A percentile compares a stretch with the other conserved stretches of the same genome.
These are phyloP conservation scores for Astrothelium subdiscretum DNA, from an alignment of 495 filamentous ascomycete species.

Conservation along the genomic window DNA sequence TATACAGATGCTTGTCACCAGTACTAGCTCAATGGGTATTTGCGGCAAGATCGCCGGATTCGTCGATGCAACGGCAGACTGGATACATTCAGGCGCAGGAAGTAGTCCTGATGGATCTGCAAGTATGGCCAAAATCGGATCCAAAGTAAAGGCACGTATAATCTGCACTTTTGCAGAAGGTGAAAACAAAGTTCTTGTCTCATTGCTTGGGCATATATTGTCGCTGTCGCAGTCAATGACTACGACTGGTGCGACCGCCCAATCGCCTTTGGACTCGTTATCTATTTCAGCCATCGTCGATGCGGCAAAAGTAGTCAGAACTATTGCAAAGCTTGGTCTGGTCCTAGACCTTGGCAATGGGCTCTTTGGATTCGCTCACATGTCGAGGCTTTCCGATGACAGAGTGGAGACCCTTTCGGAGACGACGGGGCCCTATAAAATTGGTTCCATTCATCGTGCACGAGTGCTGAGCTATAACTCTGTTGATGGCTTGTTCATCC, in stretches of 20 bases:
- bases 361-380: conserved; percentile 79
- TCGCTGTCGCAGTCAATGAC: conserved; percentile 42
- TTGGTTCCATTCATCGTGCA: conserved; percentile 65
- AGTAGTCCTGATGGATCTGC: conserved; percentile 54
- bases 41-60: conserved; percentile 86
- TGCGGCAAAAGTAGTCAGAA: conserved; percentile 61
- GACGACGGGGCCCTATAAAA: conserved; percentile 61
- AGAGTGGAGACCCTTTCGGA: conserved; percentile 72
- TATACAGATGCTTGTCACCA: conserved; percentile 73
- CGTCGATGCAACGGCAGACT: conserved; percentile 76
- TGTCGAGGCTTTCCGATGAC: conserved; percentile 76
- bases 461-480: conserved; percentile 77
- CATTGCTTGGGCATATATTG: conserved; percentile 70
- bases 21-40: conserved; percentile 47
- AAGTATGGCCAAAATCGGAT: conserved; percentile 64
- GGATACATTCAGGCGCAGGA: conserved; percentile 70
- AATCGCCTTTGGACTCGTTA: conserved; percentile 41
- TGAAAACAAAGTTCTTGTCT: conserved; percentile 71
- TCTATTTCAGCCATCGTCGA: conserved; percentile 66
- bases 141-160: conserved; percentile 75
- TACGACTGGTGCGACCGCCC: conserved; percentile 11
- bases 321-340: conserved; percentile 65
- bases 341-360: conserved; percentile 69
- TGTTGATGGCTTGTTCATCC: conserved; percentile 73
- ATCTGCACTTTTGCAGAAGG: conserved; percentile 78